Evolutionary conservation across 2,329 filamentous ascomycete genomes (phyloP).

Genomic region (Colletotrichum horii): DNA sequence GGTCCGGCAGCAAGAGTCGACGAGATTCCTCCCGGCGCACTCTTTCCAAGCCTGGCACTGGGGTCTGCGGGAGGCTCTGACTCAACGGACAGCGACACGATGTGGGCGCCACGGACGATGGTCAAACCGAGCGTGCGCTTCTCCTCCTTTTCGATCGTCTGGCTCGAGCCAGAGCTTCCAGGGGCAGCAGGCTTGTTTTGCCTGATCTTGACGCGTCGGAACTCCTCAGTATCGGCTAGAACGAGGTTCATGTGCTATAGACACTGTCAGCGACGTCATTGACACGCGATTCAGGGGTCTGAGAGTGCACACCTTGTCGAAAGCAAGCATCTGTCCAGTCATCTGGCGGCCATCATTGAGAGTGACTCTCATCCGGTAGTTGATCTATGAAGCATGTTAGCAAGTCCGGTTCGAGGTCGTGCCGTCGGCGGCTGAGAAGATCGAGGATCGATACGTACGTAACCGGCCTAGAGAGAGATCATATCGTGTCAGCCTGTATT

Average conservation of each 20-base stretch:
- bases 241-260: conserved; percentile 97
- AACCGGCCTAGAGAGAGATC: conserved; percentile 65
- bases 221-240: conserved; percentile 97
- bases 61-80: conserved; percentile 95
- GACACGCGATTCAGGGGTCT: background rate
- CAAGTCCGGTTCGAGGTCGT: background rate
- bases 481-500: conserved; percentile 63
- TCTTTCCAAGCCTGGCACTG: conserved; percentile 83
- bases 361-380: conserved; percentile 98
- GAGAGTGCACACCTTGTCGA: conserved; percentile 78
- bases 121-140: conserved; percentile 96
- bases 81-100: conserved; percentile 94
- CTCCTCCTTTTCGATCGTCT: conserved; percentile 88
- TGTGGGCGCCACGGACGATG: conserved; percentile 92
- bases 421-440: background rate
- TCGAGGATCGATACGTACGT: conserved; percentile 58
- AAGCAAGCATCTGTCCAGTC: conserved; percentile 97
- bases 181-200: conserved; percentile 74
- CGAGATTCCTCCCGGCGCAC: conserved; percentile 69
- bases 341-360: conserved; percentile 95
- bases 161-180: conserved; percentile 62
- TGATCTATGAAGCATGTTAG: conserved; percentile 70
- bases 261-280: background rate
- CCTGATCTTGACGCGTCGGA: conserved; percentile 88
- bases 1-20: conserved; percentile 81